These are phyloP conservation scores for Paraphaeosphaeria minitans DNA, from an alignment of 2,329 filamentous ascomycete genomes.

Conservation along the genomic window DNA sequence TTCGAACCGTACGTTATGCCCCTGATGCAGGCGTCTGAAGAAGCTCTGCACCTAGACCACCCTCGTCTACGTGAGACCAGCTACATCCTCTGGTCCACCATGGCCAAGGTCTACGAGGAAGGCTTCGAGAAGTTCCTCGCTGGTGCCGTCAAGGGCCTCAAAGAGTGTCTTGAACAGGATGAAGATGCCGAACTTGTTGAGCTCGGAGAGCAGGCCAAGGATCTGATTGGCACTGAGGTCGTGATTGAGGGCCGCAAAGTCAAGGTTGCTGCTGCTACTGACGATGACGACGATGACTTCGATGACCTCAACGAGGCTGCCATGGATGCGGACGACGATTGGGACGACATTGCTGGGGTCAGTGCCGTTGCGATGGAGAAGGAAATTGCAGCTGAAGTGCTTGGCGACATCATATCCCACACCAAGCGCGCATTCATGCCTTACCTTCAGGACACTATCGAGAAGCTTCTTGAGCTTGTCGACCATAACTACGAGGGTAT, in stretches of 20 bases:
- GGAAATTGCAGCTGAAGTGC: conserved; percentile 93
- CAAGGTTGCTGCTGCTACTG: conserved; percentile 71
- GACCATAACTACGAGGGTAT: conserved; percentile 94
- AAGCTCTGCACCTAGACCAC: conserved; percentile 86
- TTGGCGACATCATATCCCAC: conserved; percentile 89
- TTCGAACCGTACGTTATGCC: conserved; percentile 92
- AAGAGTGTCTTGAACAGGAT: conserved; percentile 86
- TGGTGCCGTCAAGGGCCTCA: conserved; percentile 78
- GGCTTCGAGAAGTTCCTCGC: conserved; percentile 79
- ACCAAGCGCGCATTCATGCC: conserved; percentile 79
- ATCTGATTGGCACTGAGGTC: conserved; percentile 76
- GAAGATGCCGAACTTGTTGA: conserved; percentile 80
- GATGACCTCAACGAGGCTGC: conserved; percentile 59
- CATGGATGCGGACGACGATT: conserved; percentile 75
- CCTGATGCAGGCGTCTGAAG: conserved; percentile 90
- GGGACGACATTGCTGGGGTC: conserved; percentile 81
- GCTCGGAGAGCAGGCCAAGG: conserved; percentile 73
- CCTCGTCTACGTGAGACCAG: conserved; percentile 92
- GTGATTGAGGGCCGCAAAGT: conserved; percentile 82
- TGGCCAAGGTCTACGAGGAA: conserved; percentile 91
- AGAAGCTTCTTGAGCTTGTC: conserved; percentile 77
- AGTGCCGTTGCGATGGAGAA: conserved; percentile 93
- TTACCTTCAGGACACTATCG: conserved; percentile 87
- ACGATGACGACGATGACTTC: conserved; percentile 65
- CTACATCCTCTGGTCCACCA: conserved; percentile 94